phyloP scores from a whole-genome alignment of 148 eudicot species.

The Camellia lanceoleosa region DNA sequence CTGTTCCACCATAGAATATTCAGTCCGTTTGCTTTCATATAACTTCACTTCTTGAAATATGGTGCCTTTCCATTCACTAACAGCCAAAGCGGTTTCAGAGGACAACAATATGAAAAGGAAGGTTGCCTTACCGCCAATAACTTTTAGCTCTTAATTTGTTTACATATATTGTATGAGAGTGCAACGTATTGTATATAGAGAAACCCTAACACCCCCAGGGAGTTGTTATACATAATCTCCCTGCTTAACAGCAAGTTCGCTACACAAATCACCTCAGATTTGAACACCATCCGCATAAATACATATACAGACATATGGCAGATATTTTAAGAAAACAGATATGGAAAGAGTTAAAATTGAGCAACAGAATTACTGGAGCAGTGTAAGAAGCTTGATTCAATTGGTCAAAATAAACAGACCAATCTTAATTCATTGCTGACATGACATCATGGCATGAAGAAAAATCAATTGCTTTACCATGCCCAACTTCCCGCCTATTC shows the following conservation, averaged over 20 bases:
- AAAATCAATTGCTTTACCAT: conserved; percentile 54
- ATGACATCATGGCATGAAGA: not conserved
- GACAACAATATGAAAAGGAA: not conserved
- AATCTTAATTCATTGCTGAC: conserved; percentile 5
- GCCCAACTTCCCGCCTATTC: conserved; percentile 97
- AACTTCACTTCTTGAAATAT: too few relatives aligned
- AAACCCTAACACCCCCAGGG: not conserved
- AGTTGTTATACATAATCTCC: not conserved
- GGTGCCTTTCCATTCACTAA: too few relatives aligned
- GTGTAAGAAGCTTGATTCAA: not conserved
- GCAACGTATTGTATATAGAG: not conserved
- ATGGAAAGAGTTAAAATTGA: not conserved
- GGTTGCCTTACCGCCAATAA: not conserved
- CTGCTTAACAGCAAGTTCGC: not conserved
- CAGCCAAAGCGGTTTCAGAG: too few relatives aligned
- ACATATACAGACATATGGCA: not conserved
- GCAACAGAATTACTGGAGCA: not conserved
- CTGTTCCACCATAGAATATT: too few relatives aligned
- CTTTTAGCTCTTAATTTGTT: not conserved
- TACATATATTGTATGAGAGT: not conserved
- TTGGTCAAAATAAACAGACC: not conserved
- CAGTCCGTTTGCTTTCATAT: too few relatives aligned
- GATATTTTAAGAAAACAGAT: not conserved
- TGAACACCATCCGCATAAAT: not conserved
- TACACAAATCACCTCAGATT: not conserved